Base-by-base conservation (phyloP, 352 stramenopile genomes). In the Pythium folliculosum region DNA sequence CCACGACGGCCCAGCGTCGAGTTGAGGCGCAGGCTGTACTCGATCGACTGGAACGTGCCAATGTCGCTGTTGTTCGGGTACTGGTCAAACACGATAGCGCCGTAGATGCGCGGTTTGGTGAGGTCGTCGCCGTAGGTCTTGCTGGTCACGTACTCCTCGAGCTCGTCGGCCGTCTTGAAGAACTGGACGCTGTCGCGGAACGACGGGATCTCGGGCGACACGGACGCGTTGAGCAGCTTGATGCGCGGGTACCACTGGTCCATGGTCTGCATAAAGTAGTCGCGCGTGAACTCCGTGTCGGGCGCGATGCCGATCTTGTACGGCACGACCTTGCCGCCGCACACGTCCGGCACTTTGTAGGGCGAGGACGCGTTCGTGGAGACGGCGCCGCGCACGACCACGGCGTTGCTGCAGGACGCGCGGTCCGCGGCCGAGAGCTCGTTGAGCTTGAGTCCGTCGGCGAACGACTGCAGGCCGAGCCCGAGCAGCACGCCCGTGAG, bases 241-340 rank as follows among this genome's bases (percentile, higher is more conserved):
- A 89, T 61, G 37, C 80, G 77, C 19, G 81, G 83, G 58, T 91
- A 91, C 80, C 82, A 91, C 21, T 73, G 21, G 47, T 78, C 70
- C 79, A 90, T 86, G 0, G 79, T 87, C 56, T 86, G 63, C 70
- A 88, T 76, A 47, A 91, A 87, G 63, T 91, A 91, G 5, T 85
- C 63, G 12, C 77, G 66, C n/a, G 80, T 89, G 48, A 88, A 91
- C 14, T 67, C 60, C 25, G 78, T 90, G 57, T 91, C 77, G 1
- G 83, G 83, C 9, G 66, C 76, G 30, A 91, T 81, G 0, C 68
- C 83, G 35, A 90, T 75, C 49, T 90, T 91, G 65, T 87, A 89
- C 0, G 83, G 81, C 8, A 74, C 54, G 2, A 89, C 75, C 54
- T 76, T 78, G 35, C 71, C 72, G 2, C 12, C 52, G 47, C 82